phyloP scores from a whole-genome alignment of 2,329 filamentous ascomycete species.

The Phialophora expanda region DNA sequence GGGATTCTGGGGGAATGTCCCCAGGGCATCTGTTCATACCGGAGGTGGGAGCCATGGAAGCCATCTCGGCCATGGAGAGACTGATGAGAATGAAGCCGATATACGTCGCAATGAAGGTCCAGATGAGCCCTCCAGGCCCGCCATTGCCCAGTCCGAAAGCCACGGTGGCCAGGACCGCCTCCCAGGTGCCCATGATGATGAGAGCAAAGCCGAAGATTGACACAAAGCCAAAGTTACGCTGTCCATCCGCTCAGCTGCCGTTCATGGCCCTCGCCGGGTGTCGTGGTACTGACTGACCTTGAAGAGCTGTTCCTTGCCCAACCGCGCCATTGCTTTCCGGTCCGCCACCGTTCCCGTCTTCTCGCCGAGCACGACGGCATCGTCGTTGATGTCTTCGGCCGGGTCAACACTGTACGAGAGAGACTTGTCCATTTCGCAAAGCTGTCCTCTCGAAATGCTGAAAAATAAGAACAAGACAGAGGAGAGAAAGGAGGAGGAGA shows the following conservation, averaged over 20 bases:
- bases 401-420: constrained; percentile 22
- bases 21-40: constrained; percentile 3
- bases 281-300: constrained; percentile 40
- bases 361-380: constrained; percentile 28
- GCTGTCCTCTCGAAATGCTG: not conserved
- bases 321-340: constrained; percentile 27
- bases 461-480: constrained; percentile 6
- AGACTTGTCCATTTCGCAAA: constrained; percentile 27
- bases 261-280: not conserved
- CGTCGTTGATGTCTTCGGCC: constrained; percentile 23
- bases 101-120: constrained; percentile 57
- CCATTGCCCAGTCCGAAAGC: constrained; percentile 49
- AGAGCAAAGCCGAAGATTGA: constrained; percentile 54
- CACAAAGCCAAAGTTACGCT: constrained; percentile 54
- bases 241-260: constrained; percentile 9
- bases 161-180: constrained; percentile 49
- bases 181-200: constrained; percentile 53
- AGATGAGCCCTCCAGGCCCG: constrained; percentile 60
- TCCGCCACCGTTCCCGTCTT: constrained; percentile 32
- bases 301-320: constrained; percentile 50
- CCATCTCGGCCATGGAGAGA: constrained; percentile 57
- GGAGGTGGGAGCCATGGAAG: constrained; percentile 50
- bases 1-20: not conserved
- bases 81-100: constrained; percentile 50
- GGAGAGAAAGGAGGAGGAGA: not conserved